Evolutionary conservation across 1,139 yeast genomes (phyloP).

Genomic region (Taphrina communis): DNA sequence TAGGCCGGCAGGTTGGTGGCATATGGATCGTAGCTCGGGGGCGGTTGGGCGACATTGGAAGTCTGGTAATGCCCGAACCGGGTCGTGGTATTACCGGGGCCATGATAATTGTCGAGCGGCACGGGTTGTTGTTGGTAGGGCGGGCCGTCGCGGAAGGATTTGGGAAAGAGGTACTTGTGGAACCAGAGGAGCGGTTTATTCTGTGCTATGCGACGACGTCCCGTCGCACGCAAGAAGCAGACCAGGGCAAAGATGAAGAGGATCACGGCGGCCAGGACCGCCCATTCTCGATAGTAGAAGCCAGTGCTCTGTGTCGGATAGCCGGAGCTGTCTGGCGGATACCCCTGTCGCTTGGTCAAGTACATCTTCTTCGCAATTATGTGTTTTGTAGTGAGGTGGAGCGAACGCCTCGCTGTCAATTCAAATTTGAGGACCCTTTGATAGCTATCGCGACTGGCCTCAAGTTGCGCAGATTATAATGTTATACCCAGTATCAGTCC

Average conservation of each 20-base stretch:
- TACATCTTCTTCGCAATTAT: background rate
- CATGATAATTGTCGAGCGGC: background rate
- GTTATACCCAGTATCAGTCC: no score
- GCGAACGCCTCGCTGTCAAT: no score
- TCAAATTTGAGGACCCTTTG: no score
- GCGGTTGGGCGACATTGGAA: constrained; percentile 24
- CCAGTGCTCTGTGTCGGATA: background rate
- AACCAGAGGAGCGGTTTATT: constrained; percentile 14
- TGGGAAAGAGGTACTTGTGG: constrained; percentile 23
- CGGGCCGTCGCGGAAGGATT: constrained; percentile 18
- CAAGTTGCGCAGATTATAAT: no score
- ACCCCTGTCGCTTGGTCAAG: constrained; percentile 1
- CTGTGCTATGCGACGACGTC: constrained; percentile 20
- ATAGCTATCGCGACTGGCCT: no score
- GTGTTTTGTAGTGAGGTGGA: background rate
- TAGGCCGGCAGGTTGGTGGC: constrained; percentile 35
- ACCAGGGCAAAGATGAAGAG: constrained; percentile 17
- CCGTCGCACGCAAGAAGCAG: constrained; percentile 25
- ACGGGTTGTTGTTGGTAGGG: constrained; percentile 19
- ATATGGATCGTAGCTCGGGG: constrained; percentile 38
- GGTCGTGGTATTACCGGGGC: background rate
- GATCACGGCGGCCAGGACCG: constrained; percentile 25
- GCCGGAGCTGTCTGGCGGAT: background rate
- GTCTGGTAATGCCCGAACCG: constrained; percentile 4
- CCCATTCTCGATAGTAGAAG: constrained; percentile 30